phyloP scores from a whole-genome alignment of 1,284 basidiomycete genomes.

The Rhizoctonia solani region DNA sequence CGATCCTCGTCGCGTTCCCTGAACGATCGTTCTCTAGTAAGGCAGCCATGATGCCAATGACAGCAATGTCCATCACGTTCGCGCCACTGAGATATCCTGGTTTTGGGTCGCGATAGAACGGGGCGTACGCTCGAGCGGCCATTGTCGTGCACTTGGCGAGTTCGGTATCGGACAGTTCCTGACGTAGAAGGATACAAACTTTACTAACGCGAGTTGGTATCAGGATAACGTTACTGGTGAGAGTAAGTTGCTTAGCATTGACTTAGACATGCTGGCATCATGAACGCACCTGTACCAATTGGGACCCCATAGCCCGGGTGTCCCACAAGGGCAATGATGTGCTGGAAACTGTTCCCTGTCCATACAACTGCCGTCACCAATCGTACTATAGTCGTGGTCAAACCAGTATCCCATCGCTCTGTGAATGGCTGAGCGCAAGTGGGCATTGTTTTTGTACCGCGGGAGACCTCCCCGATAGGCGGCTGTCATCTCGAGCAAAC shows the following conservation, averaged over 20 bases:
- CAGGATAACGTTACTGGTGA: conserved; percentile 59
- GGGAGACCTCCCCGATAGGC: conserved; percentile 59
- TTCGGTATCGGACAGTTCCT: background rate
- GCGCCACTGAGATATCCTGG: conserved; percentile 56
- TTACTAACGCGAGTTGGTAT: conserved; percentile 61
- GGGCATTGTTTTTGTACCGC: conserved; percentile 48
- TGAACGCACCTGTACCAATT: conserved; percentile 59
- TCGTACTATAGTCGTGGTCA: conserved; percentile 57
- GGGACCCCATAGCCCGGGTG: conserved; percentile 64
- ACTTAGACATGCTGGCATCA: too few species aligned
- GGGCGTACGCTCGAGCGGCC: conserved; percentile 56
- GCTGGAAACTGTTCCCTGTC: conserved; percentile 53
- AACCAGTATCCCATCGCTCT: conserved; percentile 69
- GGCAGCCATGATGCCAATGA: conserved; percentile 58
- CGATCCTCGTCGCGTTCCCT: conserved; percentile 51
- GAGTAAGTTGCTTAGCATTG: conserved; percentile 11
- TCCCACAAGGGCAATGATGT: conserved; percentile 55
- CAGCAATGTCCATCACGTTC: conserved; percentile 62
- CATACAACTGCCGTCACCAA: conserved; percentile 50
- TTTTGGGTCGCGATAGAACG: conserved; percentile 51
- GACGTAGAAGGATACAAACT: conserved; percentile 57
- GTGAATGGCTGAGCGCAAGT: conserved; percentile 51
- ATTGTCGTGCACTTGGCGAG: conserved; percentile 46
- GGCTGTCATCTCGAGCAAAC: conserved; percentile 60
- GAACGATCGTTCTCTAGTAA: conserved; percentile 44